These are phyloP conservation scores for Dactylellina drechsleri DNA, from an alignment of 2,329 filamentous ascomycete species.

Conservation along the genomic window DNA sequence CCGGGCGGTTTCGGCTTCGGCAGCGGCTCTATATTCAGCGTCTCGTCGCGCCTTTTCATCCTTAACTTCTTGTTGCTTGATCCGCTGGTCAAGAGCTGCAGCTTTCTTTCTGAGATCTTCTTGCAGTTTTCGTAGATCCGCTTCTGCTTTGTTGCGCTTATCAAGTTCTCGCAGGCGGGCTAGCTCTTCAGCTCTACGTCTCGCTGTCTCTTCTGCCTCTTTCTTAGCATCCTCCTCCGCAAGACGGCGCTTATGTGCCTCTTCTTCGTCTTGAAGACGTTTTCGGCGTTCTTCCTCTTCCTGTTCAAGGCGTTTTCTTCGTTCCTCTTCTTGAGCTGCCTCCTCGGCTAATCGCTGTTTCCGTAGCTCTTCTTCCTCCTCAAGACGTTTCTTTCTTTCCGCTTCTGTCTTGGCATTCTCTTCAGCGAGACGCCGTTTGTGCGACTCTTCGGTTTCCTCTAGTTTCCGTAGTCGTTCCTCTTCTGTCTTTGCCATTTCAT, in stretches of 20 bases:
- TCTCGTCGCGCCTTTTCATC: slow-evolving; percentile 44
- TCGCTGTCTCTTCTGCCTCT: slow-evolving; percentile 32
- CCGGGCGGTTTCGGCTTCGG: slow-evolving; percentile 32
- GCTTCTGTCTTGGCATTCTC: slow-evolving; percentile 36
- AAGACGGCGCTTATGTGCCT: slow-evolving; percentile 23
- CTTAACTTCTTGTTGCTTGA: slow-evolving; percentile 50
- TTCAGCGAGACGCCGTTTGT: slow-evolving; percentile 47
- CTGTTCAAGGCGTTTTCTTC: slow-evolving; percentile 18
- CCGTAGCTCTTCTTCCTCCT: slow-evolving; percentile 23
- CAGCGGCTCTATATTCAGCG: slow-evolving; percentile 35
- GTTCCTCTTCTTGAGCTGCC: slow-evolving; percentile 6
- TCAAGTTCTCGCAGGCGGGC: slow-evolving; percentile 30
- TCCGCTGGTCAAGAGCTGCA: slow-evolving; percentile 39
- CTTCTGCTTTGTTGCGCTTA: slow-evolving; percentile 37
- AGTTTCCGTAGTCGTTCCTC: slow-evolving; percentile 83
- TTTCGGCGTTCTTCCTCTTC: slow-evolving; percentile 44
- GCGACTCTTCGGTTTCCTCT: slow-evolving; percentile 36
- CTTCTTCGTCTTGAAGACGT: slow-evolving; percentile 31
- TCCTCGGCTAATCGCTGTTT: too few species aligned
- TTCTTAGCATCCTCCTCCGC: slow-evolving; percentile 37
- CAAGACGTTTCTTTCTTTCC: slow-evolving; percentile 25
- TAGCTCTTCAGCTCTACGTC: slow-evolving; percentile 34
- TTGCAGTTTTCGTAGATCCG: slow-evolving; percentile 28
- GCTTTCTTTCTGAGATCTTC: slow-evolving; percentile 43
- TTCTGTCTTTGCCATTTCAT: slow-evolving; percentile 67